Evolutionary conservation across 1,139 yeast genomes (phyloP), one percentile per base, ranked within the genome.

Genomic region (Geotrichum carabidarum): DNA sequence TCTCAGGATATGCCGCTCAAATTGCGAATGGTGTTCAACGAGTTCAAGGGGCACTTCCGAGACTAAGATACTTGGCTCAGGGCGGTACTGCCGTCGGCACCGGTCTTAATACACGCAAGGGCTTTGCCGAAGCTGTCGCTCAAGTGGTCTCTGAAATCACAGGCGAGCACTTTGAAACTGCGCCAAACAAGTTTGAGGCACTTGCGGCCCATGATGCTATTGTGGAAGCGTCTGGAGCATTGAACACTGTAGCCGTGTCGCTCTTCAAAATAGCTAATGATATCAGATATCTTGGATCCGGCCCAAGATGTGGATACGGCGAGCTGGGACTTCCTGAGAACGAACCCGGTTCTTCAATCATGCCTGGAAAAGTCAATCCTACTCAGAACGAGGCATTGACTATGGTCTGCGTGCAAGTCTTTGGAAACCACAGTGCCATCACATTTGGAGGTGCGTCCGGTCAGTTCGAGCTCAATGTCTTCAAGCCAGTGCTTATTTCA

Each of bases 61-160:
- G 84, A 72, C 79, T 93, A 71, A 79, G 84, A 68, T 82, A 71
- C 69, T 81, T 93, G 66, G 99, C 99, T 53, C 99, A 93, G 78
- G 99, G 99, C 76, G 99, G 99, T 75, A 93, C 99, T 61, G 99
- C 99, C 58, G 99, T 93, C 56, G 99, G 99, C 65, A 93, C 99
- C 56, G 99, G 99, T 62, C 81, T 93, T 65, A 93, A 93, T 82
- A 91, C 99, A 73, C 84, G 73, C 69, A 81, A 81, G 70, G 98
- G 98, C 17, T 93, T 87, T 71, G 95, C 90, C 67, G 83, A 77
- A 63, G 83, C 86, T 66, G 81, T 93, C 63, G 96, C 96, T 58
- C 81, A 78, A 58, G 80, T 84, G 69, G 94, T 90, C 45, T 73
- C 94, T 57, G 79, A 81, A 64, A 80, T 89, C 72, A 89, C 98